Conservation (phyloP, 1,284 basidiomycete genomes). For the Coniferiporia sulphurascens region DNA sequence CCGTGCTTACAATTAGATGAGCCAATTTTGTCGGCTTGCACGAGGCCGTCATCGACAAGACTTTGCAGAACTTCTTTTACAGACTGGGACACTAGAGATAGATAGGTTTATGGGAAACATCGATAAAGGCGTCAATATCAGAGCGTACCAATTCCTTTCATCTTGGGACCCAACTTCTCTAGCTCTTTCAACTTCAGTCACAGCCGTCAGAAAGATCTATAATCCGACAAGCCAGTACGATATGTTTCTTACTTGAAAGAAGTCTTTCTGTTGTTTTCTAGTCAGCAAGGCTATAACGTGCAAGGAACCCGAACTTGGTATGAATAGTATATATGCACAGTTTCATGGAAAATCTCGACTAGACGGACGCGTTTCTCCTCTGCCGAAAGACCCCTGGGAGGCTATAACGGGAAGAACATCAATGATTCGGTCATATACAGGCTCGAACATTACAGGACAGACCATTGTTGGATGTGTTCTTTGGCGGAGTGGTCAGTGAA, state of each 20-base stretch:
- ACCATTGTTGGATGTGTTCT: background rate
- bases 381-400: conserved; percentile 70
- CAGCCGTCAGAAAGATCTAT: background rate
- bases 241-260: conserved; percentile 57
- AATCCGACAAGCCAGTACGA: background rate
- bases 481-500: too few relatives aligned
- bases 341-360: conserved; percentile 87
- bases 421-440: background rate
- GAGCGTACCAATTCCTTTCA: conserved; percentile 77
- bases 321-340: conserved; percentile 37
- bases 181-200: conserved; percentile 71
- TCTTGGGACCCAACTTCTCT: conserved; percentile 78
- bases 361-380: conserved; percentile 80
- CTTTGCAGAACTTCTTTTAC: conserved; percentile 87
- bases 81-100: conserved; percentile 65
- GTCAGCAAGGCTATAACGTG: background rate
- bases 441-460: too few relatives aligned
- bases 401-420: conserved; percentile 35
- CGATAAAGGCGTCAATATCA: background rate
- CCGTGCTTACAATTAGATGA: conserved; percentile 76
- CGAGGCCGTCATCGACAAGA: conserved; percentile 78
- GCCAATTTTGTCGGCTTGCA: conserved; percentile 84
- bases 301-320: background rate
- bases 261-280: conserved; percentile 62
- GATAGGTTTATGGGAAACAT: background rate